Base-by-base conservation (phyloP, 345 rosid species). In the Citrus inodora region DNA sequence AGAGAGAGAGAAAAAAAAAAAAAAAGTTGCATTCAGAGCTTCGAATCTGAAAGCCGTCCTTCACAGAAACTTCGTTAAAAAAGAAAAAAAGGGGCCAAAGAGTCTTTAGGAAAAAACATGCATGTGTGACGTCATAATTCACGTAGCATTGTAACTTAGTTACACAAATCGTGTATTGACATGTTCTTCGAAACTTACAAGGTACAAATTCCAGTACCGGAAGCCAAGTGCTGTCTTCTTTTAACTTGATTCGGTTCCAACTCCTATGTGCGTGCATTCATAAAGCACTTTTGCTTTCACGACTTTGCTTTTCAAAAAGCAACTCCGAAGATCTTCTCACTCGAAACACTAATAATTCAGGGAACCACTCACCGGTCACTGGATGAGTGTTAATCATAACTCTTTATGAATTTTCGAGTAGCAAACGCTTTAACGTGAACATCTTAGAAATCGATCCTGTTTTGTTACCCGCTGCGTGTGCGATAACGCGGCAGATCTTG, bases 41-140 rank as follows among this genome's bases (percentile, higher is more conserved):
- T 59, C 63, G 69, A 81, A 71, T 77, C 67, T 68, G 38, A 53
- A 71, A 42, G 30, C 13, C 63, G 40, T 35, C 10, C 74, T 77
- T 56, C 67, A 70, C 62, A 65, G 81, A 83, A 80, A 70, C 83
- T 80, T 83, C 83, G 70, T 64, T 71, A 77, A 69, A 30, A 42
- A 4, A 67, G 0, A 42, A 33, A 33, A 33, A 1, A 3, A 8
- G 56, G 19, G 6, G n/a, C 7, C 61, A 59, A 66, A 62, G 77
- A 11, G 55, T 51, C 51, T 55, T 55, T 10, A 0, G 56, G 2
- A 53, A 69, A 37, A 64, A 65, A 61, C 1, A 46, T 13, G 51
- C 51, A 13, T 3, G 55, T 8, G 55, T 8, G 61, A 51, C 19
- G 9, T 71, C 25, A 19, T 28, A 63, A 28, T 16, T 30, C 19